Evolutionary conservation across 2,329 filamentous ascomycete species (phyloP), one percentile per base, ranked within the genome.

Genomic region (Venturia asperata): DNA sequence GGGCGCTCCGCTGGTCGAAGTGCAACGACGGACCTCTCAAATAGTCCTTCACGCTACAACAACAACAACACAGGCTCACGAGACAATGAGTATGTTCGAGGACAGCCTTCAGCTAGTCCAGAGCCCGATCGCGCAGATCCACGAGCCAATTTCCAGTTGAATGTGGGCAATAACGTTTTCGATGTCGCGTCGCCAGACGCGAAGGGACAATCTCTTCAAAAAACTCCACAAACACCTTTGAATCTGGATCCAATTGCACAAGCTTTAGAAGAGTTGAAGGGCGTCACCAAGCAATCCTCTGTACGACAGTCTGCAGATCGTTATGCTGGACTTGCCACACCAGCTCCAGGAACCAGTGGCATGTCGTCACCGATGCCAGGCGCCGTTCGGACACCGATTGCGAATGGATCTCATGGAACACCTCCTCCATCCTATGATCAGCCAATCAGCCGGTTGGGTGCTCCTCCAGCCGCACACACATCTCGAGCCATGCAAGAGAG

Each of bases 141-240:
- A 65, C 88, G 94, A 68, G 92, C 93, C 47, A 96, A 89, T 74
- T 87, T 97, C 71, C 93, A 96, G 67, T 82, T 99, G 37, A 97
- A 97, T 71, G 85, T 99, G 64, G 94, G 94, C 9, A 91, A 95
- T 71, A 99, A 99, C 71, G 91, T 99, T 13, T 96, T 99, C 71
- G 87, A 96, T 65, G 93, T 99, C 11, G 89, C 90, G 15, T 89
- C 89, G 10, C 88, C 91, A 0, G 90, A 93, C 67, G 69, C 71
- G 37, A 74, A 74, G 49, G 75, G 83, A 82, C 68, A 82, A 82
- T 62, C 72, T 68, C 56, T 81, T 76, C 55, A 80, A 11, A 39
- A 52, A 49, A 66, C 69, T 30, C 65, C 74, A 13, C 47, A 52
- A 15, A 70, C 77, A 4, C 77, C 82, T 42, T 87, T 90, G 37